Conservation (phyloP, 2,329 filamentous ascomycete genomes). For the Akanthomyces uredinophilus region DNA sequence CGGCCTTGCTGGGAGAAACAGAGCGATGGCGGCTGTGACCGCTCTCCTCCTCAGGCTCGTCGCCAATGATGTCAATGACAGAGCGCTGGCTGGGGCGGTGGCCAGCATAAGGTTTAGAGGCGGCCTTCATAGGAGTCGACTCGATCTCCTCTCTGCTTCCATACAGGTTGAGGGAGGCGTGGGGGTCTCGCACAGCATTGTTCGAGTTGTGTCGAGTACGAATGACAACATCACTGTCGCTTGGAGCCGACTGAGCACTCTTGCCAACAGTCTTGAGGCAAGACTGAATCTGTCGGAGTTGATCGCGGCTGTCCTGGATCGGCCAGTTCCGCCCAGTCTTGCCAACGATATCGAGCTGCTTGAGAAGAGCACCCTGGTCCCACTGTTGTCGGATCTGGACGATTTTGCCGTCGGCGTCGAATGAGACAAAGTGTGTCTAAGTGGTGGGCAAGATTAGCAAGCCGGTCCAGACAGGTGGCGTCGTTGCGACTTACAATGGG, state of each 20-base stretch:
- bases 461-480: background rate
- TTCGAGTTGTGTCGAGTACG: conserved; percentile 49
- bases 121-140: conserved; percentile 38
- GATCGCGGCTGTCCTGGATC: conserved; percentile 80
- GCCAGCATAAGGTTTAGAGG: conserved; percentile 58
- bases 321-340: conserved; percentile 90
- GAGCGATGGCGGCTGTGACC: conserved; percentile 40
- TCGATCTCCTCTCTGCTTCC: conserved; percentile 61
- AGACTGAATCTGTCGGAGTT: conserved; percentile 68
- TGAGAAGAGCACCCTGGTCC: conserved; percentile 91
- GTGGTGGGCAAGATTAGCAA: background rate
- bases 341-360: conserved; percentile 90
- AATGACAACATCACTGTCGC: conserved; percentile 32
- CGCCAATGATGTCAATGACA: conserved; percentile 66
- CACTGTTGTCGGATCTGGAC: conserved; percentile 82
- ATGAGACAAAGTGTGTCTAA: conserved; percentile 83
- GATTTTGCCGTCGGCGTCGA: conserved; percentile 73
- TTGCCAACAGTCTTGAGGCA: conserved; percentile 49
- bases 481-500: conserved; percentile 63
- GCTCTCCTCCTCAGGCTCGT: conserved; percentile 35
- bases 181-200: conserved; percentile 55
- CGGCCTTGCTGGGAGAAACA: conserved; percentile 40
- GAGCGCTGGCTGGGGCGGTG: conserved; percentile 60
- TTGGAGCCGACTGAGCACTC: conserved; percentile 26
- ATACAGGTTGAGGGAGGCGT: conserved; percentile 72